These are phyloP conservation scores for Carex pumila DNA, from an alignment of 176 grass and related monocot species.

Conservation along the genomic window DNA sequence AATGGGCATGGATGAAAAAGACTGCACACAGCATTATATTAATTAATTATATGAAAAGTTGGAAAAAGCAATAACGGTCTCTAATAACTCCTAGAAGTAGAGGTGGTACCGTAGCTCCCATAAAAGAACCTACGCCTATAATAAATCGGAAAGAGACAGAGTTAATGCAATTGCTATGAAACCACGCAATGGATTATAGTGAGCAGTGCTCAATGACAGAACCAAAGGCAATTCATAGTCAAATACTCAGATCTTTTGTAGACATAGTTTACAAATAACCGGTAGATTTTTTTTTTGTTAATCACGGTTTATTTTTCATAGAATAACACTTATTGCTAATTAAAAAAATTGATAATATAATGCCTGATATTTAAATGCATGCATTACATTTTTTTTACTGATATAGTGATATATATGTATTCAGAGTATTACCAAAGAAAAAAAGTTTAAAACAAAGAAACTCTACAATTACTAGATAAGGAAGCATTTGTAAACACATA, in stretches of 20 bases:
- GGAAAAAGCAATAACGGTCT: conserved; percentile 11
- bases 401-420: too few species aligned
- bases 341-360: not conserved
- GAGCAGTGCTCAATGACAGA: conserved; percentile 1
- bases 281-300: too few species aligned
- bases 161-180: conserved; percentile 3
- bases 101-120: conserved; percentile 10
- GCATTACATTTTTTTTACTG: too few species aligned
- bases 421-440: too few species aligned
- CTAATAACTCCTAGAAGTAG: conserved; percentile 19
- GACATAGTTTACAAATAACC: not conserved
- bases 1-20: conserved; percentile 16
- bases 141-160: conserved; percentile 2
- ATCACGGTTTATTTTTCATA: too few species aligned
- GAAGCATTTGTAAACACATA: too few species aligned
- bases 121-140: not conserved
- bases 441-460: too few species aligned
- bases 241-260: not conserved
- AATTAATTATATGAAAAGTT: not conserved
- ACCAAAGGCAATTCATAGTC: not conserved
- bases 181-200: conserved; percentile 9
- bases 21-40: not conserved
- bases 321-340: too few species aligned
- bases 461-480: too few species aligned
- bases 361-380: not conserved